A percentile compares a stretch with the other conserved stretches of the same genome.
These are phyloP conservation scores for Sporisorium reilianum DNA, from an alignment of 1,284 basidiomycete species.

Conservation along the genomic window DNA sequence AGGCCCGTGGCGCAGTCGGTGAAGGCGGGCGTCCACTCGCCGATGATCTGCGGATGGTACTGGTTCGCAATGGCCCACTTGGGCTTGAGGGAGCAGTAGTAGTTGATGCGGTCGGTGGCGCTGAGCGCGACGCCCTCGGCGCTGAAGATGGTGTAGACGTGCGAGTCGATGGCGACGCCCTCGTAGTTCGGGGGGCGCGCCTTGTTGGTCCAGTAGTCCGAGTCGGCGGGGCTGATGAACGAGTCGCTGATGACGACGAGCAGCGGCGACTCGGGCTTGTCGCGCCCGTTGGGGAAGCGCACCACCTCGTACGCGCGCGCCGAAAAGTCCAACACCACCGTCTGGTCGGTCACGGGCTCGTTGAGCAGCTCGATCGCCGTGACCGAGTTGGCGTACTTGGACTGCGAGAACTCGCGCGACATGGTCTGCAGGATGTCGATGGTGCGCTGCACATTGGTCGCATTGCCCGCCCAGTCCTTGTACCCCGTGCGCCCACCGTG, in stretches of 20 bases:
- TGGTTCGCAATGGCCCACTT: slow-evolving; percentile 51
- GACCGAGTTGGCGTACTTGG: slow-evolving; percentile 57
- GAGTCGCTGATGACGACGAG: slow-evolving; percentile 81
- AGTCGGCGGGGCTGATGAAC: slow-evolving; percentile 77
- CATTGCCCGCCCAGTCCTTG: slow-evolving; percentile 79
- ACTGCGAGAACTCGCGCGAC: slow-evolving; percentile 50
- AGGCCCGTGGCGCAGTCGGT: slow-evolving; percentile 88
- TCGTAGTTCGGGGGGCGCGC: slow-evolving; percentile 74
- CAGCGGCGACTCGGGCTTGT: slow-evolving; percentile 33
- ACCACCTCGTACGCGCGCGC: slow-evolving; percentile 59
- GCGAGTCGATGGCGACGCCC: slow-evolving; percentile 80
- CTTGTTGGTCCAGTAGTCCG: slow-evolving; percentile 78
- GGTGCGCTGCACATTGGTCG: slow-evolving; percentile 79
- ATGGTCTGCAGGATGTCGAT: slow-evolving; percentile 76
- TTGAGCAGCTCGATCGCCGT: slow-evolving; percentile 62
- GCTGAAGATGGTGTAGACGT: slow-evolving; percentile 67
- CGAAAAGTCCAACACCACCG: slow-evolving; percentile 55
- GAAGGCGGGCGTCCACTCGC: slow-evolving; percentile 73
- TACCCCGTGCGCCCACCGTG: slow-evolving; percentile 78
- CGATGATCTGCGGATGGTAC: slow-evolving; percentile 62
- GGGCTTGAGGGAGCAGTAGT: slow-evolving; percentile 58
- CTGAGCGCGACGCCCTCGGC: slow-evolving; percentile 34
- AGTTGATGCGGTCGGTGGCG: slow-evolving; percentile 53
- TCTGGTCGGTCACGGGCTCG: slow-evolving; percentile 55
- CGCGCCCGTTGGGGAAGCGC: slow-evolving; percentile 44